Evolutionary conservation across 352 stramenopile genomes (phyloP).

Genomic region (Albugo laibachii): DNA sequence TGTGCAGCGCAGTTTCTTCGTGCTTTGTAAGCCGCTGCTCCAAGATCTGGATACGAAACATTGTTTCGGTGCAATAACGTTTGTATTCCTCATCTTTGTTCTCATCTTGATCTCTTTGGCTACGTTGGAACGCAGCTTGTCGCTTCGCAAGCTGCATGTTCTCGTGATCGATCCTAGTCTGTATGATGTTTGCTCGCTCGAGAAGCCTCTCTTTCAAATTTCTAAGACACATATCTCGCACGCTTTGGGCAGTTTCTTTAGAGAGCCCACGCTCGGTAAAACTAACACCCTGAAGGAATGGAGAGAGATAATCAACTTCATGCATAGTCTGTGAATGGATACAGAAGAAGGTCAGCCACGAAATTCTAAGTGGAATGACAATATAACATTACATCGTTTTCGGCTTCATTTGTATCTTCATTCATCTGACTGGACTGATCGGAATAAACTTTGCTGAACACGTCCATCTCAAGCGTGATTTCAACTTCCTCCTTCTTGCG

Average conservation of each 20-base stretch:
- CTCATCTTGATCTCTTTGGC: constrained; percentile 81
- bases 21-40: constrained; percentile 84
- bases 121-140: constrained; percentile 84
- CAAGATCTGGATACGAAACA: constrained; percentile 92
- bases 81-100: constrained; percentile 87
- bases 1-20: constrained; percentile 84
- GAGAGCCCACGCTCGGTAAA: constrained; percentile 23
- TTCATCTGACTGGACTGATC: constrained; percentile 69
- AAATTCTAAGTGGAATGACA: too few species aligned
- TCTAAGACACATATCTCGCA: constrained; percentile 80
- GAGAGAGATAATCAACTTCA: constrained; percentile 85
- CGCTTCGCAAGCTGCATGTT: constrained; percentile 81
- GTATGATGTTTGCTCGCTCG: constrained; percentile 89
- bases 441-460: constrained; percentile 6
- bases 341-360: neutral
- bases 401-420: constrained; percentile 33
- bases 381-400: constrained; percentile 14
- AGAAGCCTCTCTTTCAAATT: constrained; percentile 85
- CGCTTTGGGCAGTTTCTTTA: constrained; percentile 70
- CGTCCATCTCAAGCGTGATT: constrained; percentile 37
- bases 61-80: constrained; percentile 86
- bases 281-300: constrained; percentile 79
- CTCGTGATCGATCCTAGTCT: constrained; percentile 84
- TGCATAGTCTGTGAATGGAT: constrained; percentile 21
- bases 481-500: constrained; percentile 75